Evolutionary conservation across 495 filamentous ascomycete genomes (phyloP), one percentile per base, ranked within the genome.

Genomic region (Penicillium pancosmium): DNA sequence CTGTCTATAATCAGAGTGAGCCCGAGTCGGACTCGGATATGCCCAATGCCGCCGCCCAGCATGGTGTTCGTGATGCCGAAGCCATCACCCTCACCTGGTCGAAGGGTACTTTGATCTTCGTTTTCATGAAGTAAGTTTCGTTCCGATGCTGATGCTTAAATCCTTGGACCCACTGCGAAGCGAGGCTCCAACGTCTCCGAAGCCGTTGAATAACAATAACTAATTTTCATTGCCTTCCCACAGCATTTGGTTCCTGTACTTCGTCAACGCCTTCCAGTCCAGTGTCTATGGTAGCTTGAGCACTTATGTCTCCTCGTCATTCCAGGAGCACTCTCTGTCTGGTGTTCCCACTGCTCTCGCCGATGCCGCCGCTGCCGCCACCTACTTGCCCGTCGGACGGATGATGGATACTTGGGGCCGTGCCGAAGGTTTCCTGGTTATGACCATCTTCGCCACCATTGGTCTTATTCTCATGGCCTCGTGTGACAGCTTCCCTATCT

Each of bases 381-480:
- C 78, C 43, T 86, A 84, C 55, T 73, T 89, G 31, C 79, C 86
- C 0, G 69, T 88, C 15, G 86, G 86, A 46, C 88, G 89, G 68
- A 72, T 89, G 49, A 70, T 89, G 60, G 85, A 91, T 63, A 71
- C 86, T 23, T 89, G 82, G 78, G 87, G 86, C 54, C 65, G 84
- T 67, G 55, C 81, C 62, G 66, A 80, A 52, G 77, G 74, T 33
- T 88, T 86, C 64, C 76, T 67, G 9, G 31, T 81, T 50, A 73
- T 75, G 72, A 63, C 74, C 0, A n/a, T 63, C 11, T 62, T 73
- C 40, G 62, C 69, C 2, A 75, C 71, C 1, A 12, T 80, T 21
- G 80, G 80, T 2, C 51, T 81, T 48, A 63, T 82, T 49, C 64
- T 82, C 57, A 81, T 82, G 77, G 80, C 80, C 12, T 66, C 57